Conservation (phyloP, 2,329 filamentous ascomycete genomes). For the Colletotrichum siamense region DNA sequence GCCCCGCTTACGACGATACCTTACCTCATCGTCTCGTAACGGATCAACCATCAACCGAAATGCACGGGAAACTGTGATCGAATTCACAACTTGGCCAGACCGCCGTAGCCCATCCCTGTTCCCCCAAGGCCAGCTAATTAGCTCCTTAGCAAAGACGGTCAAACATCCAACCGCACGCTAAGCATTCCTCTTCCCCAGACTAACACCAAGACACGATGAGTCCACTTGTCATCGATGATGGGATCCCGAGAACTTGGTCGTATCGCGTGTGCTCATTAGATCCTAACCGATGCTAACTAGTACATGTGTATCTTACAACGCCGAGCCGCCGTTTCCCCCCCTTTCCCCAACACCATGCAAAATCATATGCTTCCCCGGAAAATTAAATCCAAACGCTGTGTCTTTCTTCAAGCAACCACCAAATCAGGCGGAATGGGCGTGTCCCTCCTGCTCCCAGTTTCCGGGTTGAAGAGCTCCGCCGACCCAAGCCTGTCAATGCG, state of each 20-base stretch:
- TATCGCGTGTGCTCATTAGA: slow-evolving; percentile 16
- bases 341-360: not conserved
- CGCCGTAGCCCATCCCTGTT: not conserved
- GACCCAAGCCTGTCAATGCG: slow-evolving; percentile 28
- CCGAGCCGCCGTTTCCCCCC: not conserved
- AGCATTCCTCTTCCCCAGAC: not conserved
- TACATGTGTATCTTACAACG: slow-evolving; percentile 12
- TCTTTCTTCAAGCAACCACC: slow-evolving; percentile 14
- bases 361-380: not conserved
- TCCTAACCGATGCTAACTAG: not conserved
- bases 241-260: not conserved
- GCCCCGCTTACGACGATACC: not conserved
- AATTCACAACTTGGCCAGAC: not conserved
- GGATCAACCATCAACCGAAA: not conserved
- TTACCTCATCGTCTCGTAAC: not conserved
- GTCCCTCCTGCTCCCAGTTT: slow-evolving; percentile 35
- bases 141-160: not conserved
- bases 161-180: not conserved
- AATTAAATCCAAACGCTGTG: not conserved
- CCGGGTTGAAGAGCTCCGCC: slow-evolving; percentile 30
- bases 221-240: not conserved
- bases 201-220: not conserved
- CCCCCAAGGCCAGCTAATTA: not conserved
- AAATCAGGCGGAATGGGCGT: slow-evolving; percentile 39
- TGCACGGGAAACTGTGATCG: not conserved